A percentile compares a stretch with the other conserved stretches of the same genome.
Evolutionary conservation across 1,284 basidiomycete genomes (phyloP).

Genomic region (Ganoderma boninense): DNA sequence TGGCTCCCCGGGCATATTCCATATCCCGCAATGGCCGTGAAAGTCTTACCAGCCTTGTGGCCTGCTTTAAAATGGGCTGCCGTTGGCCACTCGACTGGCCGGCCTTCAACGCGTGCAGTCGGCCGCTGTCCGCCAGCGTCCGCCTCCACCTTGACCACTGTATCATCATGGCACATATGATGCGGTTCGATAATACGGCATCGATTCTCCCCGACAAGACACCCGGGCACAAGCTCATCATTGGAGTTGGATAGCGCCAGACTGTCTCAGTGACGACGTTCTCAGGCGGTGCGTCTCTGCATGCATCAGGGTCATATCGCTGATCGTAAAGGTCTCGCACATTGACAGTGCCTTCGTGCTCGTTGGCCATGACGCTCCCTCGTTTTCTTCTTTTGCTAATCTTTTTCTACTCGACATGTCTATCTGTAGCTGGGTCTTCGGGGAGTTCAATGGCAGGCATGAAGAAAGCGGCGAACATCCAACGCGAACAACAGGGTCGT

Average conservation of each 20-base stretch:
- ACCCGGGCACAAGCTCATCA: not conserved
- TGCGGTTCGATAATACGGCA: not conserved
- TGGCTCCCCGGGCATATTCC: no score
- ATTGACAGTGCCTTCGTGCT: not conserved
- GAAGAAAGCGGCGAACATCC: conserved; percentile 52
- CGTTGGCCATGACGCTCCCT: not conserved
- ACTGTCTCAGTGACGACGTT: not conserved
- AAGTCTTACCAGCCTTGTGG: no score
- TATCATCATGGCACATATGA: not conserved
- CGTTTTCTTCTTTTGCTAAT: not conserved
- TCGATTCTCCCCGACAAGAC: not conserved
- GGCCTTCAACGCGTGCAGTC: not conserved
- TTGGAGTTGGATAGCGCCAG: not conserved
- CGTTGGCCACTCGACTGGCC: not conserved
- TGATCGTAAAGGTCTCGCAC: not conserved
- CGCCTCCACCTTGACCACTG: not conserved
- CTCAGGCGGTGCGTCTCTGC: not conserved
- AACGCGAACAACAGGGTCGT: conserved; percentile 55
- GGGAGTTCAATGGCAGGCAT: conserved; percentile 45
- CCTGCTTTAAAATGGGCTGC: no score
- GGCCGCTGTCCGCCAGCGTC: not conserved
- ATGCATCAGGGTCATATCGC: not conserved
- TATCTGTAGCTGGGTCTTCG: conserved; percentile 16
- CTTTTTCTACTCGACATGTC: not conserved
- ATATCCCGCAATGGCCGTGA: no score